Base-by-base conservation (phyloP, 164 flowering plant genomes). In the Vitis amurensis region DNA sequence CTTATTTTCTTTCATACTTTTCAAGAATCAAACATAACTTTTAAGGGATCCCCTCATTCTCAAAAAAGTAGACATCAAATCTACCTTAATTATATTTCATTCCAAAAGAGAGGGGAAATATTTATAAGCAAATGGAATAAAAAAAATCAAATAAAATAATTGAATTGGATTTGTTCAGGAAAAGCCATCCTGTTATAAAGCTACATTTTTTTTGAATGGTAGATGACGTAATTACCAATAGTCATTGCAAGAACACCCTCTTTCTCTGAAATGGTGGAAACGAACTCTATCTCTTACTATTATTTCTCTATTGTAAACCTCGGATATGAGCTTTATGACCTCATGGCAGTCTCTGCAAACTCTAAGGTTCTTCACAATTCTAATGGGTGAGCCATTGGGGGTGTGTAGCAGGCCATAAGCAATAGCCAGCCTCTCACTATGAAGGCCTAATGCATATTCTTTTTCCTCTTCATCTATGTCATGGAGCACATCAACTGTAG, bases 351-450 rank as follows among this genome's bases (percentile, higher is more conserved):
- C 86, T 12, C 37, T 68, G 59, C 84, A 76, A 31, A 31, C 44
- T 7, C 44, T 31, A 31, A 31, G 44, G 6, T 31, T 31, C 44
- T 31, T 31, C 4, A 80, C 82, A 17, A 83, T 63, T 17, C 84
- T 74, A 30, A 83, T 76, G 2, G 78, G 70, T 9, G 77, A 71
- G 61, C 83, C 83, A 31, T 80, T 77, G 5, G 55, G 48, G 3
- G 84, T 83, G 75, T 73, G 78, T 10, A 83, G 74, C 30, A 83
- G 76, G 49, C 84, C 86, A 59, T 80, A 83, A 19, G 86, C 86
- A 70, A 83, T 80, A 4, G 86, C 86, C 61, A 80, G 49, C 77
- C 73, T 83, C 78, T 83, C 86, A 58, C 86, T 83, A 56, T 83
- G 86, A 19, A 74, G 69, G 11, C 76, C 74, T 15, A 80, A 63